A percentile compares a stretch with the other conserved stretches of the same genome.
phyloP scores from a whole-genome alignment of 2,329 filamentous ascomycete genomes.

The Colletotrichum sp. region DNA sequence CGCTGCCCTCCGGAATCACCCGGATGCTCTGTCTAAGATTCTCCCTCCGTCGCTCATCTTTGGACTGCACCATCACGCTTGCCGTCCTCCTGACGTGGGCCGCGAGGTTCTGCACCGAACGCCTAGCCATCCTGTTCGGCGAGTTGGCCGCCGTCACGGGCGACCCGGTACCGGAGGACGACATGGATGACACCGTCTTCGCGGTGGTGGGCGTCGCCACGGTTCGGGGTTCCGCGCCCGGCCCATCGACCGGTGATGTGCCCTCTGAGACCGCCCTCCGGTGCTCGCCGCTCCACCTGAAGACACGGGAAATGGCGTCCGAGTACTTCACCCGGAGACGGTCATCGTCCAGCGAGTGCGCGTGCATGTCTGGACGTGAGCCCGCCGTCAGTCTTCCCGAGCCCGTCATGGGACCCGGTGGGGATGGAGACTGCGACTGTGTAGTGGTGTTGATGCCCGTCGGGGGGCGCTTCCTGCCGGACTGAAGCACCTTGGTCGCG shows the following conservation, averaged over 20 bases:
- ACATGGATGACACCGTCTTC: neutral
- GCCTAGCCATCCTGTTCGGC: neutral
- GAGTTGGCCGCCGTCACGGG: neutral
- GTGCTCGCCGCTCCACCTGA: conserved; percentile 18
- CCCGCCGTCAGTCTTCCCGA: neutral
- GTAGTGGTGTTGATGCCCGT: conserved; percentile 9
- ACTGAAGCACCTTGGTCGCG: conserved; percentile 15
- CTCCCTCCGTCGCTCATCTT: conserved; percentile 37
- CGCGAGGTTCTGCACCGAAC: conserved; percentile 15
- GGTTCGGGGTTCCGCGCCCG: neutral
- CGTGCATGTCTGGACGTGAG: neutral
- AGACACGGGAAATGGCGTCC: conserved; percentile 16
- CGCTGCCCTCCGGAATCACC: conserved; percentile 30
- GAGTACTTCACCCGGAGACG: conserved; percentile 15
- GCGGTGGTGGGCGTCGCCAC: neutral
- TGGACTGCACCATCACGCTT: conserved; percentile 15
- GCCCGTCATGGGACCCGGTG: neutral
- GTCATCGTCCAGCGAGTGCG: conserved; percentile 13
- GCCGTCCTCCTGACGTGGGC: conserved; percentile 21
- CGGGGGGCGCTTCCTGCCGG: conserved; percentile 15
- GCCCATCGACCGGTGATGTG: neutral
- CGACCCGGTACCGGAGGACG: neutral
- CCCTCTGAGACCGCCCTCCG: conserved; percentile 3
- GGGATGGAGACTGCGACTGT: neutral
- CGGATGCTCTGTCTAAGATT: conserved; percentile 41